Conservation (phyloP, 371 early-diverging fungal species). For the Mortierella sp. region DNA sequence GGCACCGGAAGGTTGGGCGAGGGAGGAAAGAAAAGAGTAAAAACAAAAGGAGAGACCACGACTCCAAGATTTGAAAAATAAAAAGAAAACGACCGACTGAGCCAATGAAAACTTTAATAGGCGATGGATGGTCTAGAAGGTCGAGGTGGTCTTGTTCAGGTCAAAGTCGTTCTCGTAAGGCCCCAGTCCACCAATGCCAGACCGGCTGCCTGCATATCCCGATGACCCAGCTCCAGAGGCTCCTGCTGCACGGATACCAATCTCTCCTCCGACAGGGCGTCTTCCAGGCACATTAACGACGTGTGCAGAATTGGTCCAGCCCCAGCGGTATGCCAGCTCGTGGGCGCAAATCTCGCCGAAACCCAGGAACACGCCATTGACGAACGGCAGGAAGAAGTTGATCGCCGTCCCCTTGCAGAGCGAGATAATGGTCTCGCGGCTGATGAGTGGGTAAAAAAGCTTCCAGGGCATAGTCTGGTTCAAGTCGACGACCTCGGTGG, state of each 20-base stretch:
- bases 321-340: slow-evolving; percentile 81
- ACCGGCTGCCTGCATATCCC: slow-evolving; percentile 44
- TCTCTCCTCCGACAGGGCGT: slow-evolving; percentile 30
- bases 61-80: neutral
- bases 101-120: neutral
- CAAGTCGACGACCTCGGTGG: slow-evolving; percentile 36
- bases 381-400: slow-evolving; percentile 78
- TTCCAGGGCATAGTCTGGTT: slow-evolving; percentile 59
- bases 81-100: neutral
- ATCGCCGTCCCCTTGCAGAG: slow-evolving; percentile 61
- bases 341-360: slow-evolving; percentile 89
- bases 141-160: neutral
- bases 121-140: neutral
- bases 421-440: slow-evolving; percentile 43
- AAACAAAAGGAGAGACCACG: neutral
- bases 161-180: slow-evolving; percentile 30
- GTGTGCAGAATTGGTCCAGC: slow-evolving; percentile 67
- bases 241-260: slow-evolving; percentile 39
- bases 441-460: slow-evolving; percentile 43
- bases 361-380: slow-evolving; percentile 86
- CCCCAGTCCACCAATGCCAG: slow-evolving; percentile 49
- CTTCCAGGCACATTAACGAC: slow-evolving; percentile 45
- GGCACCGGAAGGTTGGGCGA: neutral
- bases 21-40: neutral
- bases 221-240: slow-evolving; percentile 21